A percentile compares a stretch with the other conserved stretches of the same genome.
Evolutionary conservation across 2,329 filamentous ascomycete species (phyloP).

Genomic region (Fusarium nelsonii): DNA sequence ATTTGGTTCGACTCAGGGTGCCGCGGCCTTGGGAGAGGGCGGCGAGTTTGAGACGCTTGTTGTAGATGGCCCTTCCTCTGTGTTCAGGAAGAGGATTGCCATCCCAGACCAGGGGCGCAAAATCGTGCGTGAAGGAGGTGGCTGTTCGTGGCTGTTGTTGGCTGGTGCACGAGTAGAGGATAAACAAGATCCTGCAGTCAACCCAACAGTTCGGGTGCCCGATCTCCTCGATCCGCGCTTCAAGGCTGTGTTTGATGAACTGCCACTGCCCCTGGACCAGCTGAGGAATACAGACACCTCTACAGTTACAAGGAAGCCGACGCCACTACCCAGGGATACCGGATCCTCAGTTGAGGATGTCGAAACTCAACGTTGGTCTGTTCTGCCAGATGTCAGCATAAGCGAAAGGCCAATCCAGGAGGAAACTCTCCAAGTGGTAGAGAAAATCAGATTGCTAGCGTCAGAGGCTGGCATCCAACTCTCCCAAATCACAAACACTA

Average conservation of each 20-base stretch:
- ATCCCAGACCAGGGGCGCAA: constrained; percentile 67
- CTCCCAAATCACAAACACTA: constrained; percentile 64
- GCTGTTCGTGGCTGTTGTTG: constrained; percentile 79
- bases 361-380: constrained; percentile 55
- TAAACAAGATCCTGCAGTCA: constrained; percentile 49
- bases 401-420: constrained; percentile 55
- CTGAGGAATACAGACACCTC: constrained; percentile 14
- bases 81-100: constrained; percentile 80
- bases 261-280: constrained; percentile 40
- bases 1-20: constrained; percentile 77
- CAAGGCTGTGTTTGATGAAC: constrained; percentile 53
- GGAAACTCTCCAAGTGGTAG: constrained; percentile 63
- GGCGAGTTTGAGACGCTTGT: constrained; percentile 97
- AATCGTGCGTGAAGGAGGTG: constrained; percentile 76
- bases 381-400: constrained; percentile 49
- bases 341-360: constrained; percentile 34
- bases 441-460: constrained; percentile 59
- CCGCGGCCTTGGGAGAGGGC: constrained; percentile 84
- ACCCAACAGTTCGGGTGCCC: constrained; percentile 66
- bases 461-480: constrained; percentile 47
- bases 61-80: constrained; percentile 76
- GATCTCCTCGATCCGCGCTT: constrained; percentile 75
- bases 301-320: constrained; percentile 5
- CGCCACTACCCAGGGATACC: constrained; percentile 7
- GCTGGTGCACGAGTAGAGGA: constrained; percentile 65